Percentiles rank a stretch among this genome's conserved stretches.
phyloP scores from a whole-genome alignment of 805 yeast genomes.

The Saturnispora diversa region DNA sequence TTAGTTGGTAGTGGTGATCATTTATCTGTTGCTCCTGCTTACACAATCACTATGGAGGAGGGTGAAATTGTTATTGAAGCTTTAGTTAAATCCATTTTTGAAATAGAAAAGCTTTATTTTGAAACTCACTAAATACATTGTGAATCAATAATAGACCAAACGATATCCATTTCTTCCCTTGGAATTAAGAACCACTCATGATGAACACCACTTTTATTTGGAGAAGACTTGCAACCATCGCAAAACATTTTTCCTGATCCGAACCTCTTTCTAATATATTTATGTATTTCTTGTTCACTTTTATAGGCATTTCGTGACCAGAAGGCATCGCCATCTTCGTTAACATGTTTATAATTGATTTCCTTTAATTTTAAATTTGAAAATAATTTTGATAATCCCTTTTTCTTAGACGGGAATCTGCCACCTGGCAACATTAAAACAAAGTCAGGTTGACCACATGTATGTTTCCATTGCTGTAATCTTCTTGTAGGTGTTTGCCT shows the following conservation, averaged over 20 bases:
- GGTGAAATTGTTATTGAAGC: conserved; percentile 32
- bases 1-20: conserved; percentile 21
- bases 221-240: conserved; percentile 16
- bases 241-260: conserved; percentile 45
- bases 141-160: conserved; percentile 20
- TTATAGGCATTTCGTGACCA: conserved; percentile 26
- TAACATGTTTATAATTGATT: conserved; percentile 6
- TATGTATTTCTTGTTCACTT: conserved; percentile 39
- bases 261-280: conserved; percentile 29
- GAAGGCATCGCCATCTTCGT: conserved; percentile 30
- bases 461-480: conserved; percentile 43
- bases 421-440: conserved; percentile 32
- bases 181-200: conserved; percentile 54
- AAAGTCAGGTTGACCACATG: conserved; percentile 39
- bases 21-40: conserved; percentile 39
- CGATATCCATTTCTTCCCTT: conserved; percentile 29
- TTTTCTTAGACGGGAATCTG: conserved; percentile 4
- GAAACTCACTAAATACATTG: conserved; percentile 5
- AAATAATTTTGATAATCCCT: not conserved
- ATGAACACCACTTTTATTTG: conserved; percentile 27
- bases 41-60: conserved; percentile 33
- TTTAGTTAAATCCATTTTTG: conserved; percentile 17
- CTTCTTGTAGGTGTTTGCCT: conserved; percentile 36
- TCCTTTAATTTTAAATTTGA: conserved; percentile 2
- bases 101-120: conserved; percentile 17